Conservation (phyloP, 2,329 filamentous ascomycete genomes). For the Colletotrichum cereale region DNA sequence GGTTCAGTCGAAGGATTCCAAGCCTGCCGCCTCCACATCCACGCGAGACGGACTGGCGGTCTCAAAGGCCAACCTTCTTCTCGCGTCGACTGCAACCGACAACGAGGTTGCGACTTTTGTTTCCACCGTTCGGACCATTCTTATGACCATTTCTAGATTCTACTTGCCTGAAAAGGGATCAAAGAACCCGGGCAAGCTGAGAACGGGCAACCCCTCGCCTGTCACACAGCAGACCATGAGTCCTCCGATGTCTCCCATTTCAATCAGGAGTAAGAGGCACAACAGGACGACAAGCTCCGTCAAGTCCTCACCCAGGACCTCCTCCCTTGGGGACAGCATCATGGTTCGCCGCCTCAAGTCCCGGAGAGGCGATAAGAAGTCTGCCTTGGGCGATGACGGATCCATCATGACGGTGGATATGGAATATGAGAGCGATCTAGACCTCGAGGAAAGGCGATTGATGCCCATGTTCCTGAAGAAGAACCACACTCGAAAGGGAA, state of each 20-base stretch:
- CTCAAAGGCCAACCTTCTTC: constrained; percentile 67
- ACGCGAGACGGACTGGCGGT: constrained; percentile 49
- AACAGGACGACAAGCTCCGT: constrained; percentile 23
- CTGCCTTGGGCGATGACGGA: constrained; percentile 43
- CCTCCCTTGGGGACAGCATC: constrained; percentile 52
- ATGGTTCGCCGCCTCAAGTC: constrained; percentile 50
- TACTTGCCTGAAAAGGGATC: constrained; percentile 57
- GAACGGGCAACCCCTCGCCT: constrained; percentile 47
- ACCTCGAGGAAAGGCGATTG: constrained; percentile 63
- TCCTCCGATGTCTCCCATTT: constrained; percentile 38
- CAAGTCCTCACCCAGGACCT: constrained; percentile 43
- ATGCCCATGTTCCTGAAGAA: constrained; percentile 63
- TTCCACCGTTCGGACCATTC: constrained; percentile 62
- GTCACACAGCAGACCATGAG: constrained; percentile 44
- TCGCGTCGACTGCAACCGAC: constrained; percentile 67
- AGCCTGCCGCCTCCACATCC: constrained; percentile 4
- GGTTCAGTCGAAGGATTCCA: constrained; percentile 23
- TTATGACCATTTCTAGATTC: constrained; percentile 59
- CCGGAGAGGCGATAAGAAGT: constrained; percentile 34
- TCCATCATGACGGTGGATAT: constrained; percentile 53
- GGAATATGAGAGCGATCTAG: constrained; percentile 56
- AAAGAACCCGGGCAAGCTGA: constrained; percentile 9
- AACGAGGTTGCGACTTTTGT: constrained; percentile 67
- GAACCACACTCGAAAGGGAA: constrained; percentile 52
- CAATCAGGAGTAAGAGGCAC: constrained; percentile 4